Evolutionary conservation across 2,329 filamentous ascomycete genomes (phyloP).

Genomic region (Scorias spongiosa): DNA sequence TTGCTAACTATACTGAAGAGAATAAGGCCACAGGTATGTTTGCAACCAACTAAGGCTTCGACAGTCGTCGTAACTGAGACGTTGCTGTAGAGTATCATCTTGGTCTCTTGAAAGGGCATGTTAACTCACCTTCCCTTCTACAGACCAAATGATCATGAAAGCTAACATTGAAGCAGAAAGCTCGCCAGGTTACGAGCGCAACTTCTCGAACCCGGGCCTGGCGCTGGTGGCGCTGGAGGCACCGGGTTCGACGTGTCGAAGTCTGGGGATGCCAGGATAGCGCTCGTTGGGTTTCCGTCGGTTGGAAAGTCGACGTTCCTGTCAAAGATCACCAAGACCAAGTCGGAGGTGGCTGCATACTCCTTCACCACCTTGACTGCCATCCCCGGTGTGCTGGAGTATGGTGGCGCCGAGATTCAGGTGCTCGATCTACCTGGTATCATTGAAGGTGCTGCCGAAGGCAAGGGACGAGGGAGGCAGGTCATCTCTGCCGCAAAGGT

Average conservation of each 20-base stretch:
- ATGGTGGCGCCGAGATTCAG: slow-evolving; percentile 95
- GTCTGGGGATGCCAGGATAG: slow-evolving; percentile 89
- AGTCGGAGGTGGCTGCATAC: slow-evolving; percentile 89
- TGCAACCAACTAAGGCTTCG: too few relatives aligned
- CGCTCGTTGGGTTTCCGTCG: slow-evolving; percentile 94
- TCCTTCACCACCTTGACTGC: slow-evolving; percentile 95
- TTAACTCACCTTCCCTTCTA: slow-evolving; percentile 1
- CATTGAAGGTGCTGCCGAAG: slow-evolving; percentile 90
- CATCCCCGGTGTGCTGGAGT: slow-evolving; percentile 92
- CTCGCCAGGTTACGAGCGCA: slow-evolving; percentile 89
- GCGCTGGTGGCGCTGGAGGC: slow-evolving; percentile 62
- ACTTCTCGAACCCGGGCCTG: slow-evolving; percentile 75
- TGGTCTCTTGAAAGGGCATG: slow-evolving; percentile 88
- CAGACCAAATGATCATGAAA: not conserved
- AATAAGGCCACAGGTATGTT: slow-evolving; percentile 93
- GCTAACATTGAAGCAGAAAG: slow-evolving; percentile 47
- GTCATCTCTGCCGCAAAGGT: slow-evolving; percentile 92
- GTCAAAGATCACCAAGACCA: slow-evolving; percentile 98
- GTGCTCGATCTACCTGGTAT: slow-evolving; percentile 95
- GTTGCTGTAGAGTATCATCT: slow-evolving; percentile 73
- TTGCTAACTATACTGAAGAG: slow-evolving; percentile 43
- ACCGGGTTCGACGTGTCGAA: slow-evolving; percentile 83
- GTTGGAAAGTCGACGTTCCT: slow-evolving; percentile 97
- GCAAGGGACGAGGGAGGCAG: slow-evolving; percentile 87
- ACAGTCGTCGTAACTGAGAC: too few relatives aligned